phyloP scores from a whole-genome alignment of 208 protist species.

The Leishmania gerbilli region DNA sequence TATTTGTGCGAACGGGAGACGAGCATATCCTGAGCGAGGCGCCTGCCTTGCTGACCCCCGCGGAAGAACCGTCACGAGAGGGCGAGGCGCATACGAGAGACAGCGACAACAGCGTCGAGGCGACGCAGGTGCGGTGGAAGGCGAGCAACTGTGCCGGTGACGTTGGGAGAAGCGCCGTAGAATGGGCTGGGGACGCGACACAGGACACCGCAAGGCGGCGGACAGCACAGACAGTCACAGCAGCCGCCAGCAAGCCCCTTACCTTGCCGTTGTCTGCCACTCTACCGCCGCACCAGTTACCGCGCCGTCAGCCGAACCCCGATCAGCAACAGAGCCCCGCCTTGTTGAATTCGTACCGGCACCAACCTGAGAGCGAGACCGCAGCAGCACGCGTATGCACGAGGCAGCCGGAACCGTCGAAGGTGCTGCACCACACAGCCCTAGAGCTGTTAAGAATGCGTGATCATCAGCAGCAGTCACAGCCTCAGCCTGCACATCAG shows the following conservation, averaged over 20 bases:
- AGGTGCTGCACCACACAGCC: slow-evolving; percentile 14
- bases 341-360: not conserved
- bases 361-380: not conserved
- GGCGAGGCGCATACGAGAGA: not conserved
- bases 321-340: not conserved
- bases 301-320: not conserved
- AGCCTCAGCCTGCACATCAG: slow-evolving; percentile 7
- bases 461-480: not conserved
- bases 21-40: slow-evolving; percentile 19
- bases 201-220: not conserved
- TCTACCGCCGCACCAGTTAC: not conserved
- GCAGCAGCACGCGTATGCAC: not conserved
- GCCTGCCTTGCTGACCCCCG: not conserved
- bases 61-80: not conserved
- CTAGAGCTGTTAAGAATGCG: slow-evolving; percentile 15
- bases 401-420: not conserved
- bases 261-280: not conserved
- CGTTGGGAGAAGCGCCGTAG: not conserved
- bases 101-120: not conserved
- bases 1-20: slow-evolving; percentile 33
- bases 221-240: not conserved
- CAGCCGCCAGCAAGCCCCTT: not conserved
- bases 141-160: not conserved
- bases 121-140: not conserved
- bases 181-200: not conserved